Conservation (phyloP, 345 rosid genomes). For the Citrus maxima region DNA sequence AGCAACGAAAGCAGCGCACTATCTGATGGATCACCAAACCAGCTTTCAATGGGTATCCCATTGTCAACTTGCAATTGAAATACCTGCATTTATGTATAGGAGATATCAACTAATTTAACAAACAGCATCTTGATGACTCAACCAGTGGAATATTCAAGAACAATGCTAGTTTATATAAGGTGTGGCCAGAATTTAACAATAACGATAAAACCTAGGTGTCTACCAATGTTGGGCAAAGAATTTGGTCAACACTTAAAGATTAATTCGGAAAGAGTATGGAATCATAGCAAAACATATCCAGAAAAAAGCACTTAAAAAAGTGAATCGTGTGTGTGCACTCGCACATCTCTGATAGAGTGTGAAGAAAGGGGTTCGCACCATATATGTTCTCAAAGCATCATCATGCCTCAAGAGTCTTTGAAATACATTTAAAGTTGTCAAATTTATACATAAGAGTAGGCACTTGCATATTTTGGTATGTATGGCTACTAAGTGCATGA, state of each 20-base stretch:
- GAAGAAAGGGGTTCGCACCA: background rate
- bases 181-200: background rate
- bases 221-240: background rate
- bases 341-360: background rate
- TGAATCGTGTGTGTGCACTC: background rate
- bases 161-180: background rate
- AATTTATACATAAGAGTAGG: background rate
- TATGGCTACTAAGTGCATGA: background rate
- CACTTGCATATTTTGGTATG: background rate
- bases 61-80: constrained; percentile 20
- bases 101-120: background rate
- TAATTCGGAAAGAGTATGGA: background rate
- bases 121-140: background rate
- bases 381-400: background rate
- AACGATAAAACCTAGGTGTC: background rate
- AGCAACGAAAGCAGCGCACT: constrained; percentile 19
- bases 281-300: background rate
- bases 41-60: constrained; percentile 21
- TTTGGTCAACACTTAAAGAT: background rate
- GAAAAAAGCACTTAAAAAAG: background rate
- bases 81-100: constrained; percentile 3
- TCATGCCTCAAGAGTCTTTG: background rate
- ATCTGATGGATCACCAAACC: constrained; percentile 23
- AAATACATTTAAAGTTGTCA: background rate
- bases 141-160: background rate